Evolutionary conservation across 2,329 filamentous ascomycete species (phyloP).

Genomic region (Aspergillus sp.): DNA sequence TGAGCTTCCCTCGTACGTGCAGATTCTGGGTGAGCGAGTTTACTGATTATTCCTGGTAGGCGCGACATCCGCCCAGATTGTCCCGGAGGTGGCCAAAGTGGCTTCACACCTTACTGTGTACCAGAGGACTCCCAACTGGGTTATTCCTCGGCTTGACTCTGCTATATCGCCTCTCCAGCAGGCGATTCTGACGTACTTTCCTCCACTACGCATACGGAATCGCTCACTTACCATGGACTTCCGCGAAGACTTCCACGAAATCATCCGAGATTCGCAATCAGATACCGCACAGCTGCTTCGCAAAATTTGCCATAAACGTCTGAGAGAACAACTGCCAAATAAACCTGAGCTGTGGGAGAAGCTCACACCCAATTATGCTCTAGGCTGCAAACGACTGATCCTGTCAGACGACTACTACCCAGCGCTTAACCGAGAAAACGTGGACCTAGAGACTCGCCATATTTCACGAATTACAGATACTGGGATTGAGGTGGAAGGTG

Average conservation of each 20-base stretch:
- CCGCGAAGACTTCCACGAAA: constrained; percentile 50
- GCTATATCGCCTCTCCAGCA: constrained; percentile 46
- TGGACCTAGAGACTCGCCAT: constrained; percentile 50
- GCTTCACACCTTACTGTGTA: constrained; percentile 55
- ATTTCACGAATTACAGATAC: constrained; percentile 49
- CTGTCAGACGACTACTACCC: constrained; percentile 59
- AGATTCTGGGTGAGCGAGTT: not conserved
- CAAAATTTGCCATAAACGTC: constrained; percentile 33
- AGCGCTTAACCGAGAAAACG: constrained; percentile 49
- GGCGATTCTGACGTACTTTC: constrained; percentile 51
- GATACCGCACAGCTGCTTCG: constrained; percentile 43
- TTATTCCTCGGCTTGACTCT: constrained; percentile 54
- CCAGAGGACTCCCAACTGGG: constrained; percentile 61
- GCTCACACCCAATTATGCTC: constrained; percentile 55
- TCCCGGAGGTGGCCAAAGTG: constrained; percentile 56
- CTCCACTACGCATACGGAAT: constrained; percentile 51
- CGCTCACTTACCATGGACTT: constrained; percentile 56
- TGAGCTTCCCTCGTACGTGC: constrained; percentile 18
- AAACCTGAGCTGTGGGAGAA: constrained; percentile 53
- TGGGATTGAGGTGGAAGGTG: constrained; percentile 49
- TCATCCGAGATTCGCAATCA: constrained; percentile 43
- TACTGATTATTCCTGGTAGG: constrained; percentile 31
- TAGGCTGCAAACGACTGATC: constrained; percentile 57
- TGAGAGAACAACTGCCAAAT: constrained; percentile 51
- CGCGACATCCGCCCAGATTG: constrained; percentile 59